Conservation (phyloP, 2,329 filamentous ascomycete species). For the Dothistroma pini region DNA sequence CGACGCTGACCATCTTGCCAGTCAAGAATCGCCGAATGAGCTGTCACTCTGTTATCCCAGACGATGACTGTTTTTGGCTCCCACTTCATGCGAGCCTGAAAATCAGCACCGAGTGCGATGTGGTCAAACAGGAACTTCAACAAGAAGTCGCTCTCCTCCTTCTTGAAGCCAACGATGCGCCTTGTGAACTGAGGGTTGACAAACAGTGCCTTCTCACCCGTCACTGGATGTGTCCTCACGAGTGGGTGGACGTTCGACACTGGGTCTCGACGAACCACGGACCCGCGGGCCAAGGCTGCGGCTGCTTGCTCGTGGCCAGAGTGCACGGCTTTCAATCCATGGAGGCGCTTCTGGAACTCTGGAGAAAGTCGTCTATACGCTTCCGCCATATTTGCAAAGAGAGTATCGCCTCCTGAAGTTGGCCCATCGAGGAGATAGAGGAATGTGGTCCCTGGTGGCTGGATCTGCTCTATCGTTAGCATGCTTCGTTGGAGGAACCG, state of each 20-base stretch:
- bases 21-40: constrained; percentile 73
- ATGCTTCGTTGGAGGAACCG: neutral
- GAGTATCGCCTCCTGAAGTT: constrained; percentile 71
- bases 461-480: constrained; percentile 49
- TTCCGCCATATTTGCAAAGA: constrained; percentile 74
- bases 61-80: constrained; percentile 23
- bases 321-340: constrained; percentile 76
- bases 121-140: constrained; percentile 76
- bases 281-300: constrained; percentile 61
- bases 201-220: constrained; percentile 78
- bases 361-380: constrained; percentile 80
- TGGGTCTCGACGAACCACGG: constrained; percentile 71
- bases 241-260: constrained; percentile 72
- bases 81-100: constrained; percentile 61
- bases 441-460: constrained; percentile 88
- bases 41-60: constrained; percentile 26
- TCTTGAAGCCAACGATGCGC: constrained; percentile 76
- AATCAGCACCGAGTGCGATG: constrained; percentile 66
- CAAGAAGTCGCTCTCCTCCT: constrained; percentile 76
- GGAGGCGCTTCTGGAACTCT: constrained; percentile 72
- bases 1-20: constrained; percentile 76
- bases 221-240: constrained; percentile 73
- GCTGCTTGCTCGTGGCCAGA: constrained; percentile 77
- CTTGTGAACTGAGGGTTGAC: constrained; percentile 84
- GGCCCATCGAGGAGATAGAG: constrained; percentile 83